Base-by-base conservation (phyloP, 78 protist genomes). In the Tieghemostelium lacteum region DNA sequence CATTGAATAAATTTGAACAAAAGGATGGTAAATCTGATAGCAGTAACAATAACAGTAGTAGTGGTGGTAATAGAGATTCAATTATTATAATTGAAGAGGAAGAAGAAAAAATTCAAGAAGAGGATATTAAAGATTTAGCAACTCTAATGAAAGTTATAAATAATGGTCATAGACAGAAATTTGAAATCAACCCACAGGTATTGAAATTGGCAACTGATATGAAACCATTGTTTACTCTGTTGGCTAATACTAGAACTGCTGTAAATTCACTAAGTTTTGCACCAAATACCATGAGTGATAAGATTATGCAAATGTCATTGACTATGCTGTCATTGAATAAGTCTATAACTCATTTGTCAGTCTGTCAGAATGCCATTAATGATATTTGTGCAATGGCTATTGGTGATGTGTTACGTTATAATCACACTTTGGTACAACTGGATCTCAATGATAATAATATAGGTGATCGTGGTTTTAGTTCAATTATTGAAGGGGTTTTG, bases 361-460 rank as follows among this genome's bases (percentile, higher is more conserved):
- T 83, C 8, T 29, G 60, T 0, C 78, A 69, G 54, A 83, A 83
- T 69, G 22, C 76, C 20, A 42, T 83, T 3, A 54, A 40, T 1
- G 75, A 69, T 16, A 19, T 45, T 6, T 70, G 76, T 69, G 78
- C 78, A 2, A 29, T 55, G 8, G 91, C 91, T 2, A 24, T 83
- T 19, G 91, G 91, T 29, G 91, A 83, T 69, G 66, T 63, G 45
- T 22, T 83, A 5, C 67, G 91, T 42, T 83, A 52, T 39, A 83
- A 83, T 40, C 80, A 69, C 33, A 42, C 91, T 22, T 26, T 83
- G 42, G 45, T 73, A 10, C 76, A 66, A 57, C 65, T 83, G 34
- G 91, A 83, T 37, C n/a, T 83, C 34, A 69, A 54, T 22, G 91
- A 83, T 12, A 52, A 58, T 40, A 22, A 39, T 3, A 83, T 83